Evolutionary conservation across 257 asterid genomes (phyloP).

Genomic region (Lithospermum erythrorhizon): DNA sequence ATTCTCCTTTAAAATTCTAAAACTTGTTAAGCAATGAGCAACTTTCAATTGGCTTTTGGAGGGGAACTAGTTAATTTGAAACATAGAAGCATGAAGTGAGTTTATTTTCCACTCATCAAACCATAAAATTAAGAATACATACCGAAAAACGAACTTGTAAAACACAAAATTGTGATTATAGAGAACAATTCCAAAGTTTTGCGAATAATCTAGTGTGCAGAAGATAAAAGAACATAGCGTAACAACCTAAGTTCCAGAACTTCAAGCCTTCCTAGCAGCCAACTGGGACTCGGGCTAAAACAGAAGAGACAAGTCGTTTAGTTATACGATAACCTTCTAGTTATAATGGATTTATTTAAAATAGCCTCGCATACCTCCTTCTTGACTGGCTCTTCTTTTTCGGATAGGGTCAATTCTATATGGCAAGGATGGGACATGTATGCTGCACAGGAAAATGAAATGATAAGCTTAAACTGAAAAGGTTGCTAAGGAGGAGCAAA

Average conservation of each 20-base stretch:
- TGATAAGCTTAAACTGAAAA: too few species aligned
- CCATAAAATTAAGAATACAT: not conserved
- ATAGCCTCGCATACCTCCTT: constrained; percentile 20
- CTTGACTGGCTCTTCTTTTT: constrained; percentile 59
- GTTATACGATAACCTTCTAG: too few species aligned
- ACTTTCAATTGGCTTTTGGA: too few species aligned
- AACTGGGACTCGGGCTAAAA: constrained; percentile 1
- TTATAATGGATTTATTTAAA: too few species aligned
- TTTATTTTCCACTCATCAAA: not conserved
- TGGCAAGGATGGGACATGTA: constrained; percentile 78
- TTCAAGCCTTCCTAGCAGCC: not conserved
- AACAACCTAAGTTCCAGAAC: not conserved
- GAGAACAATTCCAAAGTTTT: not conserved
- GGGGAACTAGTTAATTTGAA: too few species aligned
- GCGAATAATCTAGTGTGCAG: not conserved
- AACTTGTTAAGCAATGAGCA: too few species aligned
- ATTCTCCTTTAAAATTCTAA: too few species aligned
- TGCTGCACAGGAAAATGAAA: constrained; percentile 5
- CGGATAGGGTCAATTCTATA: constrained; percentile 53
- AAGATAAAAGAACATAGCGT: not conserved
- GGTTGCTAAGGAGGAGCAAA: not conserved
- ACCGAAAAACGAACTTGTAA: too few species aligned
- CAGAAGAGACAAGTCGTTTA: too few species aligned
- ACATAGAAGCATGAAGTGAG: not conserved
- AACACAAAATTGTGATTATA: not conserved